Percentiles rank a stretch among this genome's conserved stretches.
phyloP scores from a whole-genome alignment of 768 basidiomycete species.

The Russula compacta region DNA sequence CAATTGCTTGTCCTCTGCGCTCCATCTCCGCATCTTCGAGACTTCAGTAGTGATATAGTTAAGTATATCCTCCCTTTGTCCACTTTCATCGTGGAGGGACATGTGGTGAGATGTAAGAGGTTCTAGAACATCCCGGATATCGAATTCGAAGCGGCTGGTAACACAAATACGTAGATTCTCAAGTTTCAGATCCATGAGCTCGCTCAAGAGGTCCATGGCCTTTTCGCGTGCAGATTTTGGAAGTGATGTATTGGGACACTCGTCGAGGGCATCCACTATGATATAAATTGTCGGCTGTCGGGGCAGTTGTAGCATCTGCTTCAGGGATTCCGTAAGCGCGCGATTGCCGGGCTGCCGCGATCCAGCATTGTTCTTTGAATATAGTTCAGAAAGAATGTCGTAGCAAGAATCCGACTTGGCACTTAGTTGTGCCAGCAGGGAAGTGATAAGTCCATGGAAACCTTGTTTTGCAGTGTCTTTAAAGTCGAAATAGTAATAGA shows the following conservation, averaged over 20 bases:
- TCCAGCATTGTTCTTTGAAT: no score
- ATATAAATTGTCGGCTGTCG: not conserved
- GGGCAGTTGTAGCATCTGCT: not conserved
- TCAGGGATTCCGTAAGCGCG: not conserved
- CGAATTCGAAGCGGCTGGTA: not conserved
- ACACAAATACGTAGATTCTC: not conserved
- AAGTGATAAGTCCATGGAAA: no score
- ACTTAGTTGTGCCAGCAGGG: no score
- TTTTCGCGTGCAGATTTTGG: no score
- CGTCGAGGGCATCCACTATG: conserved; percentile 1
- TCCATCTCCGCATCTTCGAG: not conserved
- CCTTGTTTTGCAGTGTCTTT: no score
- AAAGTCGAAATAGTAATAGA: no score
- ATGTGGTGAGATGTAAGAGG: not conserved
- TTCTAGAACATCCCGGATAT: not conserved
- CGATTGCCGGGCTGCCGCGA: no score
- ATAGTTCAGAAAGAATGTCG: no score
- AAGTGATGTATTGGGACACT: conserved; percentile 2
- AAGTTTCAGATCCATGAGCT: not conserved
- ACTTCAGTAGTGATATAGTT: not conserved
- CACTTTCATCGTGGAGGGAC: not conserved
- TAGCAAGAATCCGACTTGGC: no score
- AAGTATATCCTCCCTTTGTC: not conserved
- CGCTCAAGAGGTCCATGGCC: not conserved
- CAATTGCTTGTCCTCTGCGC: not conserved